These are phyloP conservation scores for Neopestalotiopsis clavispora DNA, from an alignment of 2,329 filamentous ascomycete genomes.

Conservation along the genomic window DNA sequence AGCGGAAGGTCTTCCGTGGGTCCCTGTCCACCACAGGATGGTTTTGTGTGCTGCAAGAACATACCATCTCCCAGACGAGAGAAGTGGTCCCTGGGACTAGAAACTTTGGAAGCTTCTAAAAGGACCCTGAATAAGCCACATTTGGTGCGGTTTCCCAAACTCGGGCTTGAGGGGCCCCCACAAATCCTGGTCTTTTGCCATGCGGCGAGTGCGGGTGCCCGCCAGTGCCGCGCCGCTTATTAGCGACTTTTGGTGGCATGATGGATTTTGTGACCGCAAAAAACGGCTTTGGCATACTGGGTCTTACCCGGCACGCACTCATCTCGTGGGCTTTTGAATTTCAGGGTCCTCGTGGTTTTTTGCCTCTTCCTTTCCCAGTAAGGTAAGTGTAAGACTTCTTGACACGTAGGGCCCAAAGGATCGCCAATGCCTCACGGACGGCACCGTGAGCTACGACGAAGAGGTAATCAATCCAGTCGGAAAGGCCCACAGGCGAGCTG, in stretches of 20 bases:
- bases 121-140: conserved; percentile 13
- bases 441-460: neutral
- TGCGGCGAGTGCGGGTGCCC: conserved; percentile 1
- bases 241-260: neutral
- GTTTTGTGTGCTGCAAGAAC: neutral
- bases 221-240: neutral
- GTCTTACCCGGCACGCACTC: neutral
- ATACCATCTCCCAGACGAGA: neutral
- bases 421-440: neutral
- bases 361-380: neutral
- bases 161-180: conserved; percentile 1
- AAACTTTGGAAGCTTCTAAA: conserved; percentile 13
- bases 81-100: conserved; percentile 3
- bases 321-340: conserved; percentile 2
- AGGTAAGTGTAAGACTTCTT: neutral
- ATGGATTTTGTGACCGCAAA: neutral
- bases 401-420: neutral
- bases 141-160: neutral
- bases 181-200: conserved; percentile 7
- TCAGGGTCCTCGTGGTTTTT: conserved; percentile 2
- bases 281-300: neutral
- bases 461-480: too few species aligned
- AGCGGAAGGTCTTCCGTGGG: neutral
- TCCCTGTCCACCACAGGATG: neutral
- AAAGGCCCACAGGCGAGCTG: too few species aligned